Evolutionary conservation across 2,329 filamentous ascomycete species (phyloP), one percentile per base, ranked within the genome.

Genomic region (Orbilia ellipsospora): DNA sequence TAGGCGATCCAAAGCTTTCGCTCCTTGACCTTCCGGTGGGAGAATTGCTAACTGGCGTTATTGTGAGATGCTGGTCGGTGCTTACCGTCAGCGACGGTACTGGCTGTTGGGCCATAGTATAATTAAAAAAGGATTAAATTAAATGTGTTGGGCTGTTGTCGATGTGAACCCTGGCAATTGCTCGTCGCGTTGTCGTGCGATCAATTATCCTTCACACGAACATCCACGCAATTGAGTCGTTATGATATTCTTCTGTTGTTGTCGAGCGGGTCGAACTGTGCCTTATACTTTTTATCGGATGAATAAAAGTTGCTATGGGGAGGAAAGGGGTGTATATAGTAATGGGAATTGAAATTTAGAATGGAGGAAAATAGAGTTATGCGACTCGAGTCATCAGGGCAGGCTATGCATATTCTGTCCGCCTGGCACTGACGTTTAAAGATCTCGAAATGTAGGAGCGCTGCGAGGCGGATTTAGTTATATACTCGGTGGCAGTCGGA

Each of bases 11-110:
- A 55, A 75, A 64, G 20, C 72, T 75, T 45, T 75, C 72, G 26
- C 72, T 75, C 50, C 72, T 69, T n/a, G 72, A 75, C 26, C 72
- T 59, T 4, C 64, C 63, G 6, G 51, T 50, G 20, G 64, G 59
- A 60, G 64, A 68, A 55, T 44, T 42, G 16, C 64, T 45, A 13
- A 42, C 51, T 1, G 70, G 64, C 26, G 70, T 55, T 55, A 75
- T 61, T 60, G 72, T 69, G 48, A 75, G 64, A 60, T 75, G 64
- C 55, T 75, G 72, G 64, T 75, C 64, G 16, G 72, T 75, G 60
- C 64, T 75, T 20, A 75, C 72, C 52, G 72, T 75, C 54, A 75
- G 61, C 18, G 72, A 75, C 52, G 72, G 72, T 26, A 75, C 72
- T 7, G 28, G 55, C 48, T 52, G 59, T 50, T 75, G 52, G 50